Percentiles rank a stretch among this genome's conserved stretches.
These are phyloP conservation scores for Oleoguttula mirabilis DNA, from an alignment of 495 filamentous ascomycete species.

Conservation along the genomic window DNA sequence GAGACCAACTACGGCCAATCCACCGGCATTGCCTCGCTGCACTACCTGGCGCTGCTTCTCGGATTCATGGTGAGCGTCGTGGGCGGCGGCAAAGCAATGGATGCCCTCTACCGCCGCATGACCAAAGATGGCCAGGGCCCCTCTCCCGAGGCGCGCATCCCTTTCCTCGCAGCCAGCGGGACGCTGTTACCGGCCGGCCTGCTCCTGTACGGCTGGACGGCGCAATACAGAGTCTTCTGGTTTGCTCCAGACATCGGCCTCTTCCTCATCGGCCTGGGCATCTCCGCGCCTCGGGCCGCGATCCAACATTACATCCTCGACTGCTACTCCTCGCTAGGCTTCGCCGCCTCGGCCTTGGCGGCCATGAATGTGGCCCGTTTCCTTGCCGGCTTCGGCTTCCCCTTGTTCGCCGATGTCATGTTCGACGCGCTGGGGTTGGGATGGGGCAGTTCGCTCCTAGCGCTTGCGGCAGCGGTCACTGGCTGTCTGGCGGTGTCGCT, in stretches of 20 bases:
- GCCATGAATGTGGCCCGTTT: conserved; percentile 50
- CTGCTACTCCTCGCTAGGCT: conserved; percentile 48
- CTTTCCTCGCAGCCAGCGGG: conserved; percentile 44
- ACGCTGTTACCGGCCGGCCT: conserved; percentile 50
- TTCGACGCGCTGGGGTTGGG: conserved; percentile 31
- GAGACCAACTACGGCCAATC: conserved; percentile 24
- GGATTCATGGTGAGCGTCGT: conserved; percentile 30
- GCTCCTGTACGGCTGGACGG: conserved; percentile 63
- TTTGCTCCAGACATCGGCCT: conserved; percentile 50
- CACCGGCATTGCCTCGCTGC: conserved; percentile 24
- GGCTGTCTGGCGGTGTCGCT: conserved; percentile 15
- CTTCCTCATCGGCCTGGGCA: conserved; percentile 41
- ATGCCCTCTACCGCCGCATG: conserved; percentile 49
- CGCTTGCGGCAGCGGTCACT: conserved; percentile 14
- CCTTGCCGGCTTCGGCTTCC: conserved; percentile 57
- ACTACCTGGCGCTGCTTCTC: conserved; percentile 32
- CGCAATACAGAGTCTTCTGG: conserved; percentile 51
- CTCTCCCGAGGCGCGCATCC: conserved; percentile 55
- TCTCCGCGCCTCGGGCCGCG: conserved; percentile 47
- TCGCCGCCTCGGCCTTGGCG: conserved; percentile 55
- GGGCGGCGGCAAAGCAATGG: conserved; percentile 25
- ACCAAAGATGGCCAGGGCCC: conserved; percentile 47
- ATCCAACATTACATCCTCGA: conserved; percentile 61
- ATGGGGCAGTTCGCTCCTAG: conserved; percentile 18
- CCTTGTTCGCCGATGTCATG: conserved; percentile 57